Base-by-base conservation (phyloP, 257 asterid species). In the Perilla frutescens region DNA sequence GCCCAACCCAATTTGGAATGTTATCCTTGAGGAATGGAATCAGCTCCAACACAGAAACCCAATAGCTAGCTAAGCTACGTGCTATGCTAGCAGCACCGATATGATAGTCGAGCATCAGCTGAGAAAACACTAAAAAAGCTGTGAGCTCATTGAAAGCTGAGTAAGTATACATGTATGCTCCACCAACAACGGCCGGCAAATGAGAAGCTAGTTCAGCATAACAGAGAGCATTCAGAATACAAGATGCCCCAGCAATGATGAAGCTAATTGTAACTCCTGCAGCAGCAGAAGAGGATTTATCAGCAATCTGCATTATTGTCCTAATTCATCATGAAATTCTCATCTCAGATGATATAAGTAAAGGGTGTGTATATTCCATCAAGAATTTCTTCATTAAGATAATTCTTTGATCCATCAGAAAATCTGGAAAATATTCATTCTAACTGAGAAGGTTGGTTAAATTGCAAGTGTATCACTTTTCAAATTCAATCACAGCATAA, bases 51-150 rank as follows among this genome's bases (percentile, higher is more conserved):
- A 92, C 73, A 36, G 87, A 64, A 71, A 91, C 84, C 64, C 88
- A 76, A 78, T 94, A 94, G 83, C 99, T 77, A 5, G 97, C 96
- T 82, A 94, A 90, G 81, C 99, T 94, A 66, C 97, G 99, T 6
- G 99, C 99, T 75, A 94, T 86, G 77, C 97, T 91, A 79, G 99
- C 99, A 1, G 99, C 99, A 60, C 97, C 99, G 70, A 94, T 94
- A 74, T 91, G 97, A 81, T 91, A 94, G 77, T 94, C 99, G 40
- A 94, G 85, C 97, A 94, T 94, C 85, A 94, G 82, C 75, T 94
- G 99, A 70, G 90, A 49, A 79, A 94, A 94, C 78, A 94, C 99
- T 40, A 94, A 87, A 84, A 91, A 94, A 48, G 97, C 99, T 37
- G 89, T 88, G 62, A 94, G 94, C 90, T 94, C 99, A 15, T 94